Percentiles rank a stretch among this genome's conserved stretches.
These are phyloP conservation scores for Xanthoconium separans DNA, from an alignment of 1,284 basidiomycete genomes.

Conservation along the genomic window DNA sequence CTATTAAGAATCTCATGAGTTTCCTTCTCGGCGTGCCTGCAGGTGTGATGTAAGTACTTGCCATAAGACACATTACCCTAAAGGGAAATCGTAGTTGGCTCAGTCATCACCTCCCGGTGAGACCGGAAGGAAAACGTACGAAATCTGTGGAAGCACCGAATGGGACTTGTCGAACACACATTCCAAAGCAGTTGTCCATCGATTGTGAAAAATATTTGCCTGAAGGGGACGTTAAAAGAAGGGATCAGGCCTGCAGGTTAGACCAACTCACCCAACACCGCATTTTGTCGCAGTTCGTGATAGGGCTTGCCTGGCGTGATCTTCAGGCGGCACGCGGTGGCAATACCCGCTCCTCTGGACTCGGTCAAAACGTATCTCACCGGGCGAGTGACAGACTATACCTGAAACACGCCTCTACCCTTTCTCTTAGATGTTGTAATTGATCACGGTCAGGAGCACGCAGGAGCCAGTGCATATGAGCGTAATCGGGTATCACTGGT, in stretches of 20 bases:
- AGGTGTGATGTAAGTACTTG: too few species aligned
- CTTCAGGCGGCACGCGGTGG: constrained; percentile 65
- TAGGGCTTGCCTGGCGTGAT: constrained; percentile 42
- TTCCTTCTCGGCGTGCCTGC: constrained; percentile 10
- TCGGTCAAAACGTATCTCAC: constrained; percentile 3
- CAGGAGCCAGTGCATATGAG: constrained; percentile 64
- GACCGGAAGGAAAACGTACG: constrained; percentile 40
- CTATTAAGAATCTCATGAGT: constrained; percentile 35
- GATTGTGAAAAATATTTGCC: constrained; percentile 47
- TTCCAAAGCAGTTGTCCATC: constrained; percentile 41
- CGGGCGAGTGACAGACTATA: constrained; percentile 25
- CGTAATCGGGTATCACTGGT: constrained; percentile 78
- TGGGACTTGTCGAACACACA: constrained; percentile 33
- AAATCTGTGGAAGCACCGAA: constrained; percentile 64
- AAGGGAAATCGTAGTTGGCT: constrained; percentile 14
- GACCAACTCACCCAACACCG: constrained; percentile 47
- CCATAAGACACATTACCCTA: constrained; percentile 72
- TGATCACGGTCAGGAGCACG: constrained; percentile 63
- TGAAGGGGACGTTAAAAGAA: constrained; percentile 21
- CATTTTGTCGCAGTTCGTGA: constrained; percentile 64
- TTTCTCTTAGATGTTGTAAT: constrained; percentile 46
- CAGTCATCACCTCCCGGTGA: constrained; percentile 1
- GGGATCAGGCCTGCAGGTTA: background rate
- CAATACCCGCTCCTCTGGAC: constrained; percentile 64
- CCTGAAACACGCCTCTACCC: constrained; percentile 60